Evolutionary conservation across 257 asterid genomes (phyloP).

Genomic region (Gynochthodes officinalis): DNA sequence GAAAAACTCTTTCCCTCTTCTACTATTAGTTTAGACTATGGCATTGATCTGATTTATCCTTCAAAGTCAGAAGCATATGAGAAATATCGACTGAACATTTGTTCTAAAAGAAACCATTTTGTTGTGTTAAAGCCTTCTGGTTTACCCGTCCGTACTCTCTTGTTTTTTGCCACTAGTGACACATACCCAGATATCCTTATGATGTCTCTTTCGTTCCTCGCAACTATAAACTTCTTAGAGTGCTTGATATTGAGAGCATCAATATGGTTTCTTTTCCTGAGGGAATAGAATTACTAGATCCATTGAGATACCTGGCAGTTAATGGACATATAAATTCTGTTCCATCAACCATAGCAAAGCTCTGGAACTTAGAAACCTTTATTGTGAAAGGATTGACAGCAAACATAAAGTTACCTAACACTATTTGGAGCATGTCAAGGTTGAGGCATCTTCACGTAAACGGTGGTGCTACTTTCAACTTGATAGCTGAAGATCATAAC

Average conservation of each 20-base stretch:
- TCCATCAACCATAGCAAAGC: neutral
- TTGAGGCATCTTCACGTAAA: neutral
- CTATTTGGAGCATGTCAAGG: neutral
- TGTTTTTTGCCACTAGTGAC: conserved; percentile 1
- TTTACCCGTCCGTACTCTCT: neutral
- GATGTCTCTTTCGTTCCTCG: neutral
- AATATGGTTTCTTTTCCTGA: neutral
- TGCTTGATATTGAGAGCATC: neutral
- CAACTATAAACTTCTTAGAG: neutral
- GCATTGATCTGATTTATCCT: neutral
- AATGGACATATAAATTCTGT: neutral
- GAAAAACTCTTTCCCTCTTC: neutral
- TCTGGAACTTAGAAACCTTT: conserved; percentile 2
- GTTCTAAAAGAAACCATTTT: conserved; percentile 2
- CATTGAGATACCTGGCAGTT: conserved; percentile 2
- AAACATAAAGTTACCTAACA: neutral
- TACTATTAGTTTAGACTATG: neutral
- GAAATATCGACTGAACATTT: neutral
- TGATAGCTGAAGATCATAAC: neutral
- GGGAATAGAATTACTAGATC: neutral
- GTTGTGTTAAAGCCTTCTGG: neutral
- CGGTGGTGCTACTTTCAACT: neutral
- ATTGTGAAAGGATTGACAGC: neutral
- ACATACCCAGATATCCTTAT: neutral
- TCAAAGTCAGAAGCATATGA: neutral